Percentiles rank a stretch among this genome's conserved stretches.
Conservation (phyloP, 495 filamentous ascomycete genomes). For the Parmelia sp. region DNA sequence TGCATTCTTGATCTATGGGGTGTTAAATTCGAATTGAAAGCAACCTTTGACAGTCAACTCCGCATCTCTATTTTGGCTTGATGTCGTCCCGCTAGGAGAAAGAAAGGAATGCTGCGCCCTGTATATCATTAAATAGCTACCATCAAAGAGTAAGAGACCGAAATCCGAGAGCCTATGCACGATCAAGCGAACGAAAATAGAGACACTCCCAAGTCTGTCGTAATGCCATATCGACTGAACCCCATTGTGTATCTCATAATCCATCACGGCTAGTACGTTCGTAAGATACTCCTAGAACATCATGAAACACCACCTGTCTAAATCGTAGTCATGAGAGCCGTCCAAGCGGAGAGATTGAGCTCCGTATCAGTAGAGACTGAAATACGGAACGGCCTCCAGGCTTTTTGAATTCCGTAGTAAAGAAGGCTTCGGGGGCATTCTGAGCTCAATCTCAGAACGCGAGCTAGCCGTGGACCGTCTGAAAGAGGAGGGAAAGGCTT, state of each 20-base stretch:
- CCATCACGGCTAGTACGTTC: background rate
- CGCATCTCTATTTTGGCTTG: background rate
- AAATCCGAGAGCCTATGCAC: background rate
- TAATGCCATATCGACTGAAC: background rate
- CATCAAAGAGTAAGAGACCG: background rate
- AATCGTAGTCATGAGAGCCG: background rate
- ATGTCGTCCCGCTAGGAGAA: background rate
- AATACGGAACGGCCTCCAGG: conserved; percentile 6
- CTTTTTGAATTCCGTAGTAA: background rate
- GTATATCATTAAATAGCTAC: background rate
- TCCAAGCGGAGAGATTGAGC: background rate
- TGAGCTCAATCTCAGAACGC: conserved; percentile 8
- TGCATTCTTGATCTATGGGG: background rate
- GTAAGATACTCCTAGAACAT: background rate
- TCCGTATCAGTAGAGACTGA: background rate
- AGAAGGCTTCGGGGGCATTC: conserved; percentile 3
- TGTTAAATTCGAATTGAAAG: background rate
- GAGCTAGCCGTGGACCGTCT: background rate
- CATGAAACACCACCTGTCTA: background rate
- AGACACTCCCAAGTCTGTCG: background rate
- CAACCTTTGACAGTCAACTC: background rate
- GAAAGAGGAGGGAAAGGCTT: background rate
- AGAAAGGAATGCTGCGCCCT: background rate
- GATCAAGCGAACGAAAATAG: background rate
- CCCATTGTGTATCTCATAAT: background rate